Percentiles rank a stretch among this genome's conserved stretches.
phyloP scores from a whole-genome alignment of 208 protist species.

The Crithidia brevicula region DNA sequence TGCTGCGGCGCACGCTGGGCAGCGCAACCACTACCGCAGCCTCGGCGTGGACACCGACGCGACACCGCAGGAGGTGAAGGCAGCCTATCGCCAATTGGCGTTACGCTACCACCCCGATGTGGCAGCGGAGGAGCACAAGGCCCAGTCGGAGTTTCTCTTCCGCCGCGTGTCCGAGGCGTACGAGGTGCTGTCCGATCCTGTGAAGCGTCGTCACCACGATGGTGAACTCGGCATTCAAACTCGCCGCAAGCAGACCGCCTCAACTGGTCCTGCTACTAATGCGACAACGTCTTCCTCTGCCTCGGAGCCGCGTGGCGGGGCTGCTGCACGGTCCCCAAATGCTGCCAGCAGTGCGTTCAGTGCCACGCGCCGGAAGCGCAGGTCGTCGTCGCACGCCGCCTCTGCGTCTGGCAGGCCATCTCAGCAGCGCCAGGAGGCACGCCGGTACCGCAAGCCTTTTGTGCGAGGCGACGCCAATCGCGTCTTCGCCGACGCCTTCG shows the following conservation, averaged over 20 bases:
- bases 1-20: background rate
- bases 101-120: slow-evolving; percentile 89
- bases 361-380: slow-evolving; percentile 8
- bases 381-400: background rate
- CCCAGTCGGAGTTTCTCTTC: slow-evolving; percentile 78
- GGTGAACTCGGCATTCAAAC: slow-evolving; percentile 53
- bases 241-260: slow-evolving; percentile 21
- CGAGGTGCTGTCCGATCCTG: slow-evolving; percentile 94
- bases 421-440: background rate
- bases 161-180: slow-evolving; percentile 94
- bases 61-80: slow-evolving; percentile 86
- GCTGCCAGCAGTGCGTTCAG: background rate
- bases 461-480: slow-evolving; percentile 85
- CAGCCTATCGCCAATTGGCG: slow-evolving; percentile 80
- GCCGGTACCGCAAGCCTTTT: slow-evolving; percentile 50
- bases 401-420: background rate
- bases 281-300: background rate
- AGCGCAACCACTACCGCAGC: slow-evolving; percentile 63
- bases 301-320: background rate
- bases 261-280: background rate
- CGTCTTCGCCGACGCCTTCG: slow-evolving; percentile 81
- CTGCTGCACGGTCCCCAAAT: background rate
- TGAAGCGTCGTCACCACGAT: slow-evolving; percentile 95
- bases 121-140: slow-evolving; percentile 53
- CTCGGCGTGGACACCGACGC: slow-evolving; percentile 70